These are phyloP conservation scores for Candida multigemmis DNA, from an alignment of 805 yeast genomes.

Conservation along the genomic window DNA sequence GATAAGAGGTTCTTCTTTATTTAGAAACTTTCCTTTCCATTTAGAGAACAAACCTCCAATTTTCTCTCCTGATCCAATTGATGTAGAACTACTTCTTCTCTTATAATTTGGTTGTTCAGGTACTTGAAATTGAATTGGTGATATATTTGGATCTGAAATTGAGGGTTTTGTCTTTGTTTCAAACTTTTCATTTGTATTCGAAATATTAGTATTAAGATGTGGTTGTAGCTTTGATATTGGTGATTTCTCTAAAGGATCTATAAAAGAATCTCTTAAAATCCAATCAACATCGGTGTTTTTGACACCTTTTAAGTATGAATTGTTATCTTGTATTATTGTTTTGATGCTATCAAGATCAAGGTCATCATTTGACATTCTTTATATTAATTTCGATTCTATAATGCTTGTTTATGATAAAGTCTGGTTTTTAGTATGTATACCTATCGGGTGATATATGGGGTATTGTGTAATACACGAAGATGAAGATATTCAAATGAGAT, in stretches of 20 bases:
- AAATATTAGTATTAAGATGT: slow-evolving; percentile 16
- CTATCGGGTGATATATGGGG: too few relatives aligned
- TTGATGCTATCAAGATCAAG: too few relatives aligned
- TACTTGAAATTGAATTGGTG: slow-evolving; percentile 15
- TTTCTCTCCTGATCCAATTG: slow-evolving; percentile 6
- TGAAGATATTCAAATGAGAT: too few relatives aligned
- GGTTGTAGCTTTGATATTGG: slow-evolving; percentile 3
- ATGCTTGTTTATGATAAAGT: too few relatives aligned
- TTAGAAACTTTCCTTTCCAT: slow-evolving; percentile 25
- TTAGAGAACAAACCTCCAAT: slow-evolving; percentile 24
- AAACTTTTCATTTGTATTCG: slow-evolving; percentile 22
- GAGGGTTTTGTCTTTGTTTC: slow-evolving; percentile 24
- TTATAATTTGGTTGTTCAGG: too few relatives aligned
- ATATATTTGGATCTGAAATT: too few relatives aligned
- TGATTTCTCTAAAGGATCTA: slow-evolving; percentile 1
- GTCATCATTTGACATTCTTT: too few relatives aligned
- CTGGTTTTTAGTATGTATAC: too few relatives aligned
- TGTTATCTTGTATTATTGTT: too few relatives aligned
- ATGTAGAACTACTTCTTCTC: slow-evolving; percentile 4
- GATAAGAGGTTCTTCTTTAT: background rate
- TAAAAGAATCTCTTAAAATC: slow-evolving; percentile 34
- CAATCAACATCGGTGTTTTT: slow-evolving; percentile 40
- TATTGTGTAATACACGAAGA: too few relatives aligned
- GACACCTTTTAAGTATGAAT: too few relatives aligned
- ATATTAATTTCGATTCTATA: too few relatives aligned